Evolutionary conservation across 2,329 filamentous ascomycete species (phyloP).

Genomic region (Ceratocystis cubensis): DNA sequence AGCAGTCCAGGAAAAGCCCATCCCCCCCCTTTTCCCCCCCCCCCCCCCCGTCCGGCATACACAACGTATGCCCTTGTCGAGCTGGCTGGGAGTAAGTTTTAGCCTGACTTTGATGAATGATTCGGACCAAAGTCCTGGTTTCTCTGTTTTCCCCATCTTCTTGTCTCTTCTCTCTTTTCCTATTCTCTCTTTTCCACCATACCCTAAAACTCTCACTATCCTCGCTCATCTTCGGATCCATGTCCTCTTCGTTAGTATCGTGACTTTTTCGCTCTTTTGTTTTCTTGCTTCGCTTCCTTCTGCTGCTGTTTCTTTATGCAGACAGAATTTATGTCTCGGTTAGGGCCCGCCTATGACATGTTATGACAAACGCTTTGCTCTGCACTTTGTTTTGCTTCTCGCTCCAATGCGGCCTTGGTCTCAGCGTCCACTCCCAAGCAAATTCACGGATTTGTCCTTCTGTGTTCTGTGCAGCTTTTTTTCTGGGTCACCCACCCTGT

Average conservation of each 20-base stretch:
- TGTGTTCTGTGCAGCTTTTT: neutral
- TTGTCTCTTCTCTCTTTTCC: neutral
- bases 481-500: neutral
- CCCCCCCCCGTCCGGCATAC: neutral
- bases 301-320: neutral
- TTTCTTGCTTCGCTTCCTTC: neutral
- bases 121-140: neutral
- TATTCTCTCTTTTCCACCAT: neutral
- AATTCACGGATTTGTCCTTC: neutral
- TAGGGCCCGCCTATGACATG: neutral
- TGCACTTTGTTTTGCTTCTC: neutral
- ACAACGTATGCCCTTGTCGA: neutral
- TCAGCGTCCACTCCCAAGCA: neutral
- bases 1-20: neutral
- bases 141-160: neutral
- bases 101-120: neutral
- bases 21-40: too few species aligned
- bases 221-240: neutral
- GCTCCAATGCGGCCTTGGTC: neutral
- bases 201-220: neutral
- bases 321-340: neutral
- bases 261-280: neutral
- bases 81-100: neutral
- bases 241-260: neutral
- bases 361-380: neutral